Evolutionary conservation across 257 asterid genomes (phyloP).

Genomic region (Avicennia marina): DNA sequence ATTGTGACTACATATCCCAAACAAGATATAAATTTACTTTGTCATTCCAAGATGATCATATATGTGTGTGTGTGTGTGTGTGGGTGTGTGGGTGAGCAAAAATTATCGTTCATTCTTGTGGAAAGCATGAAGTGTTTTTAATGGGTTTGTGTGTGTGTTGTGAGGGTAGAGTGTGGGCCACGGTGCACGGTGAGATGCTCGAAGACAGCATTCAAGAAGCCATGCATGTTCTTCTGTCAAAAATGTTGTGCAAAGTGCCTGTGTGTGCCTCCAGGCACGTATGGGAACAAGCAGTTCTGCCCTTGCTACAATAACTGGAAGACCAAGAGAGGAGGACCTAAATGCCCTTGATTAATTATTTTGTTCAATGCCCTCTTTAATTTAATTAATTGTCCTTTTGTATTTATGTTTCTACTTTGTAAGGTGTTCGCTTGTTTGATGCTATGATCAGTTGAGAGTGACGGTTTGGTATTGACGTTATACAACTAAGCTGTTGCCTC

Average conservation of each 20-base stretch:
- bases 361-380: not conserved
- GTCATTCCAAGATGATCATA: no score
- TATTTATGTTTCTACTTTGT: no score
- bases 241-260: constrained; percentile 64
- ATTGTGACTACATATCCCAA: no score
- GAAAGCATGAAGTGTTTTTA: no score
- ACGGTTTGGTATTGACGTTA: no score
- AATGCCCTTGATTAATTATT: constrained; percentile 53
- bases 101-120: no score
- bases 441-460: no score
- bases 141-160: not conserved
- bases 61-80: no score
- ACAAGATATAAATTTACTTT: no score
- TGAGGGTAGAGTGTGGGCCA: constrained; percentile 38
- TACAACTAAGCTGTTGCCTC: no score
- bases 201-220: constrained; percentile 73
- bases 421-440: no score
- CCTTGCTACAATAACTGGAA: constrained; percentile 91
- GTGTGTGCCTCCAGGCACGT: constrained; percentile 87
- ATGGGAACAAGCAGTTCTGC: constrained; percentile 69
- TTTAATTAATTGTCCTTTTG: not conserved
- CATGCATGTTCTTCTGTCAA: constrained; percentile 75
- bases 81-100: no score
- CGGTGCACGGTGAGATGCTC: constrained; percentile 60
- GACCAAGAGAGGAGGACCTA: constrained; percentile 87